Conservation (phyloP, 163 green algal species). For the Prototheca wickerhamii region DNA sequence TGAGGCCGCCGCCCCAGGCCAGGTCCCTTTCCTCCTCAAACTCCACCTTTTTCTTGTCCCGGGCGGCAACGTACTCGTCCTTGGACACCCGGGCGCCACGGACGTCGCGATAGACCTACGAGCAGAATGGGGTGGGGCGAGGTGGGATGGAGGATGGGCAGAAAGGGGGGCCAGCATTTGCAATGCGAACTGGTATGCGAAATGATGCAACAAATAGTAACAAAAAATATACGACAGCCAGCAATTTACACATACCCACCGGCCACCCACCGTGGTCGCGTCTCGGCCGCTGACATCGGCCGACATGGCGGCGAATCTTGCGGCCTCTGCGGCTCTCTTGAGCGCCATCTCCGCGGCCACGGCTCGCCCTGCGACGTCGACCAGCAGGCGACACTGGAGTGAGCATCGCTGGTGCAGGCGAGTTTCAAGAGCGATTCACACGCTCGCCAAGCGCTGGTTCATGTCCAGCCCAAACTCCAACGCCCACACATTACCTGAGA, state of each 20-base stretch:
- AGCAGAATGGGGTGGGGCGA: too few species aligned
- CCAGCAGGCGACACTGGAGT: neutral
- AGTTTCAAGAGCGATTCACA: neutral
- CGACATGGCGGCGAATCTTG: conserved; percentile 31
- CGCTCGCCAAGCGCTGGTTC: neutral
- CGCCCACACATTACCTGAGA: conserved; percentile 22
- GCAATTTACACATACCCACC: too few species aligned
- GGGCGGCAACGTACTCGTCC: conserved; percentile 48
- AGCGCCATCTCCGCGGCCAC: conserved; percentile 41
- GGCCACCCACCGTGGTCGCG: conserved; percentile 61
- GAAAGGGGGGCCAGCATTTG: too few species aligned
- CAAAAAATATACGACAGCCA: too few species aligned
- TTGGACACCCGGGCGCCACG: conserved; percentile 38
- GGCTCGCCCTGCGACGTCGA: conserved; percentile 21
- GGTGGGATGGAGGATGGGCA: too few species aligned
- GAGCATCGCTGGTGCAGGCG: neutral
- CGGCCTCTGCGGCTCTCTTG: conserved; percentile 38
- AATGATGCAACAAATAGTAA: too few species aligned
- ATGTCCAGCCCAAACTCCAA: neutral
- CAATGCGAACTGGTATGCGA: too few species aligned
- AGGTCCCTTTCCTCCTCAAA: conserved; percentile 44
- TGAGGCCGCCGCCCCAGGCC: conserved; percentile 63
- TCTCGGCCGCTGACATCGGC: conserved; percentile 33
- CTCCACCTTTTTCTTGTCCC: conserved; percentile 41
- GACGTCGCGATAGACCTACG: conserved; percentile 70